phyloP scores from a whole-genome alignment of 2,329 filamentous ascomycete genomes.

The Microdochium trichocladiopsis region DNA sequence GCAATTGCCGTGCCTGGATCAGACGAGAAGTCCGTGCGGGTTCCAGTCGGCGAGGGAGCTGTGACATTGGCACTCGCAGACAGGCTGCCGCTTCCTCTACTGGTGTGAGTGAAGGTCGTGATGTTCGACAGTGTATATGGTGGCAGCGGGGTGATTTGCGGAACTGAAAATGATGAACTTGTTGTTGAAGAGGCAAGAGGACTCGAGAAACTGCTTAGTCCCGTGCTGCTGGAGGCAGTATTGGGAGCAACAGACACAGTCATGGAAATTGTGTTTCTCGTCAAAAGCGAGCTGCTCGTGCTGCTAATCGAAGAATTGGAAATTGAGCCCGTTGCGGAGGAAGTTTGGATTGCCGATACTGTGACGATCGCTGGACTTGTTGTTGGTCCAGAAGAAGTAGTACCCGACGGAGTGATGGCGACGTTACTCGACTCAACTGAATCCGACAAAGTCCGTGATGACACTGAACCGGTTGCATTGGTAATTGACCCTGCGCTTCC shows the following conservation, averaged over 20 bases:
- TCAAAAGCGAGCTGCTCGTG: not conserved
- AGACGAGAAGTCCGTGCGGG: not conserved
- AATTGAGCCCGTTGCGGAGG: not conserved
- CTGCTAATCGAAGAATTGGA: not conserved
- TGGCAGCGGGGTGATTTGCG: constrained; percentile 1
- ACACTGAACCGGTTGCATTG: not conserved
- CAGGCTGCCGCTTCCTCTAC: not conserved
- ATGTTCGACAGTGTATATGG: not conserved
- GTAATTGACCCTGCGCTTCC: no score
- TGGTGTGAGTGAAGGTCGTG: not conserved
- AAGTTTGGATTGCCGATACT: no score
- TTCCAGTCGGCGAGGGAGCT: not conserved
- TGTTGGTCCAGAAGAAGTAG: no score
- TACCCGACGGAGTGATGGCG: no score
- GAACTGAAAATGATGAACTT: not conserved
- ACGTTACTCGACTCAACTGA: no score
- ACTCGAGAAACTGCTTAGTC: not conserved
- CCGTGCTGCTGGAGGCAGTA: not conserved
- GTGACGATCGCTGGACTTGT: no score
- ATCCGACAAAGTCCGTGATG: not conserved
- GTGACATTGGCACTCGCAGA: not conserved
- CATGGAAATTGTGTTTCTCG: not conserved
- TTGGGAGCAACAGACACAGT: not conserved
- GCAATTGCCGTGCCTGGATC: not conserved
- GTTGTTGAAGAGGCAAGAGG: not conserved